Evolutionary conservation across 1,284 basidiomycete species (phyloP).

Genomic region (Cutaneotrichosporon sp.): DNA sequence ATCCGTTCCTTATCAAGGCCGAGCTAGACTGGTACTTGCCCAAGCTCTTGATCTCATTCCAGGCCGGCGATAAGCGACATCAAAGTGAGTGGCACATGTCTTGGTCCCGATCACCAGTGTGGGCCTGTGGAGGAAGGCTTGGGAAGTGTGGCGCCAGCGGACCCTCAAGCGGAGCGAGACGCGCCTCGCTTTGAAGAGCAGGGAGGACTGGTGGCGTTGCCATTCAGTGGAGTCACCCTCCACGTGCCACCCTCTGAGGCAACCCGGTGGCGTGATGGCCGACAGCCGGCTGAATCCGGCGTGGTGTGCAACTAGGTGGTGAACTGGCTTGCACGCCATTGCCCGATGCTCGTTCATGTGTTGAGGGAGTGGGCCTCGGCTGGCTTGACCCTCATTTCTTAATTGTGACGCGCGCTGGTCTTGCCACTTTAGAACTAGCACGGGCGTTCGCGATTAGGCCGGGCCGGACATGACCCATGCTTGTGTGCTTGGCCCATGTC

Average conservation of each 20-base stretch:
- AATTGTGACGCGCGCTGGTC: not conserved
- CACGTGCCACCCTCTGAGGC: not conserved
- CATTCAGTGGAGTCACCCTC: conserved; percentile 1
- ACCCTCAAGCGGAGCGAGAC: too few species aligned
- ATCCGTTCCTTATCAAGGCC: not conserved
- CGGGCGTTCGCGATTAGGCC: not conserved
- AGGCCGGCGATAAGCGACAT: not conserved
- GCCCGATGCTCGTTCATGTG: too few species aligned
- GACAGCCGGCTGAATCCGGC: too few species aligned
- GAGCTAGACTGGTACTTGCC: not conserved
- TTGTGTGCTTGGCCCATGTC: not conserved
- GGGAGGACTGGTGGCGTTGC: not conserved
- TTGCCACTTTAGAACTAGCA: not conserved
- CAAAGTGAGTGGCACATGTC: not conserved
- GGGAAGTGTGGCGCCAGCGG: too few species aligned
- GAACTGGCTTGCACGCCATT: too few species aligned
- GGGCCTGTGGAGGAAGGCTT: too few species aligned
- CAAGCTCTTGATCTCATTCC: too few species aligned
- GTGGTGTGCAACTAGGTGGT: too few species aligned
- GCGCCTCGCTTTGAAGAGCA: too few species aligned
- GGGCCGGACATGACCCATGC: not conserved
- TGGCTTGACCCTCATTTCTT: conserved; percentile 1
- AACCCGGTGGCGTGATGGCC: too few species aligned
- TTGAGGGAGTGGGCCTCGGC: too few species aligned
- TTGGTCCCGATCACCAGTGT: not conserved